Base-by-base conservation (phyloP, 2,329 filamentous ascomycete species). In the Akanthomyces muscarius region DNA sequence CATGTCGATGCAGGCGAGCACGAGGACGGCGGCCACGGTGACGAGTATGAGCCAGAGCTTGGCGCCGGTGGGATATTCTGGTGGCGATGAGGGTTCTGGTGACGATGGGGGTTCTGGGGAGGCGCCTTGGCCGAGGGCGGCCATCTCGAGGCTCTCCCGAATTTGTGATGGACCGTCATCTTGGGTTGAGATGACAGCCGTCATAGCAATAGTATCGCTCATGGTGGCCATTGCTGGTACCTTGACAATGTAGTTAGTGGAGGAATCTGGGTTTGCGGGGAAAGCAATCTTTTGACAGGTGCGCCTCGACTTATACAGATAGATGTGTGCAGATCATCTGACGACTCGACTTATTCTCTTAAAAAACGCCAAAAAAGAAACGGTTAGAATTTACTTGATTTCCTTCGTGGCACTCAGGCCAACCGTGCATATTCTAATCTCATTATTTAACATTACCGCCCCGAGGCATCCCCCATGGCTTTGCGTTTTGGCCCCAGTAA, bases 1-100 rank as follows among this genome's bases (percentile, higher is more conserved):
- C 64, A 68, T 68, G 25, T 70, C 68, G 21, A 70, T 55, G 5
- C 67, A 65, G 7, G 64, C 65, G 2, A 69, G 56, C 2, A 68
- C 48, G 25, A 62, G 51, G 33, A 55, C 33, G 44, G 51, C 51
- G 30, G 38, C 51, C n/a, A 62, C 42, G 25, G 42, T 55, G 28
- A 55, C n/a, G 30, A 62, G 28, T n/a, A 62, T 42, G 33, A 62
- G 38, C 38, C 33, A 50, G 21, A 62, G 60, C 33, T 41, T 48
- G 41, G 41, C 28, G 38, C 60, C 60, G 1, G 52, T 56, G 13
- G 60, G 60, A 33, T 62, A 62, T 2, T 55, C 51, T 42, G 51
- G 33, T 25, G 33, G 41, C 6, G 5, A 11, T 25, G 36, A n/a
- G 16, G 10, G 4, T 30, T 18, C 51, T 41, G 30, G 30, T 13